Evolutionary conservation across 495 filamentous ascomycete genomes (phyloP).

Genomic region (Tuber borchii): DNA sequence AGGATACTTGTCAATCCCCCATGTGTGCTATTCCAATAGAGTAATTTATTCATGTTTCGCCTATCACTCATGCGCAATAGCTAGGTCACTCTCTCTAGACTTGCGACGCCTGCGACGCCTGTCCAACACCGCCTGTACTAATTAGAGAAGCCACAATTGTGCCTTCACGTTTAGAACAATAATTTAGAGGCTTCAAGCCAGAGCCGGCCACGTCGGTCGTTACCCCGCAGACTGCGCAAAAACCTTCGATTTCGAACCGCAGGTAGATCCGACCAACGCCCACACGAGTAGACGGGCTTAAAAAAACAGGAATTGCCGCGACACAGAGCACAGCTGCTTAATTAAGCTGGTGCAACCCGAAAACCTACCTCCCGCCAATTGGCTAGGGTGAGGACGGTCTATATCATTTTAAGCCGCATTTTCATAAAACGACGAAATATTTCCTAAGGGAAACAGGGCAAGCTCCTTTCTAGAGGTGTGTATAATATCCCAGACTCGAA

Average conservation of each 20-base stretch:
- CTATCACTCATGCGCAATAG: background rate
- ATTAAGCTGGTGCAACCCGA: background rate
- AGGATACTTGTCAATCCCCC: background rate
- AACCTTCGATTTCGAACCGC: background rate
- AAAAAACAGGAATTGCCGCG: background rate
- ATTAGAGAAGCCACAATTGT: background rate
- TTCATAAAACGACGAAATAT: background rate
- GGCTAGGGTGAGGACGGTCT: background rate
- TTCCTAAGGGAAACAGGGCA: background rate
- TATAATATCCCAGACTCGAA: background rate
- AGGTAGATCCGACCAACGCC: background rate
- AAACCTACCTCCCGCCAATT: background rate
- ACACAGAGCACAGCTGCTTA: background rate
- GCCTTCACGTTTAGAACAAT: background rate
- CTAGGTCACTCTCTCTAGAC: background rate
- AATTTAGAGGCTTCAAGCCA: background rate
- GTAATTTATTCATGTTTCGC: background rate
- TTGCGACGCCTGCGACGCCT: background rate
- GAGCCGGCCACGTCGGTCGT: background rate
- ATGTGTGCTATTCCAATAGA: background rate
- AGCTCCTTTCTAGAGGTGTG: background rate
- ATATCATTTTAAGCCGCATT: background rate
- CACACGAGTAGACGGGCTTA: background rate
- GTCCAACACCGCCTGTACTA: background rate
- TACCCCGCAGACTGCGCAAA: slow-evolving; percentile 1